phyloP scores from a whole-genome alignment of 1,284 basidiomycete genomes.

The Cutaneotrichosporon sp. region DNA sequence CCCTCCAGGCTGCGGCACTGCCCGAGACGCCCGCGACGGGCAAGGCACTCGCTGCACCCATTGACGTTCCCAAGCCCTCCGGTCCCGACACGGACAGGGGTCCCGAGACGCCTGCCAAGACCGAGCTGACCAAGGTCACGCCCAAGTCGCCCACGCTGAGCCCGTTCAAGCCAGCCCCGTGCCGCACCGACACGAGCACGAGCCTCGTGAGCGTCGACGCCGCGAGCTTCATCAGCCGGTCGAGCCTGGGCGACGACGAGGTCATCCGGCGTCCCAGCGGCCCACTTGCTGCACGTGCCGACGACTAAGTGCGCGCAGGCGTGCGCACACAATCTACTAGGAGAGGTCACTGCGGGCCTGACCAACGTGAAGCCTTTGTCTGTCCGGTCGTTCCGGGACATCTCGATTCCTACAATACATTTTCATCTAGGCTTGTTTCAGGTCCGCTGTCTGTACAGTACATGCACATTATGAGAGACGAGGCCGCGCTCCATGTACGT shows the following conservation, averaged over 20 bases:
- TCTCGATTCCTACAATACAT: background rate
- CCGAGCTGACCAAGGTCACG: background rate
- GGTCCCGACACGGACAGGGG: background rate
- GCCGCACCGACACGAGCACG: conserved; percentile 2
- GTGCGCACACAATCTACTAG: background rate
- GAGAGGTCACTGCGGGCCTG: background rate
- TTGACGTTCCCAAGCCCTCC: too few relatives aligned
- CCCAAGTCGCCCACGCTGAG: background rate
- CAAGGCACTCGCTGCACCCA: background rate
- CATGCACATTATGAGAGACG: background rate
- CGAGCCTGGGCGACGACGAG: conserved; percentile 7
- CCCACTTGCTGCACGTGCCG: conserved; percentile 13
- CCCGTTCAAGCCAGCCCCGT: conserved; percentile 10
- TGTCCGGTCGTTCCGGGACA: background rate
- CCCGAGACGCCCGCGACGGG: background rate
- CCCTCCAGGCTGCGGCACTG: background rate
- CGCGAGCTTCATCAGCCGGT: conserved; percentile 8
- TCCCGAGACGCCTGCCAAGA: background rate
- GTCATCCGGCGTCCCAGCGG: conserved; percentile 1
- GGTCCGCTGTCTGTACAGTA: conserved; percentile 1
- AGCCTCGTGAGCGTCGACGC: conserved; percentile 4
- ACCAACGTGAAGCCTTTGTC: background rate
- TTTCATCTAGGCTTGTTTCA: background rate
- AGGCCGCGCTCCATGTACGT: too few relatives aligned
- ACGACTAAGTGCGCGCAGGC: conserved; percentile 5